Evolutionary conservation across 169 alveolate genomes (phyloP).

Genomic region (Eimeria praecox): DNA sequence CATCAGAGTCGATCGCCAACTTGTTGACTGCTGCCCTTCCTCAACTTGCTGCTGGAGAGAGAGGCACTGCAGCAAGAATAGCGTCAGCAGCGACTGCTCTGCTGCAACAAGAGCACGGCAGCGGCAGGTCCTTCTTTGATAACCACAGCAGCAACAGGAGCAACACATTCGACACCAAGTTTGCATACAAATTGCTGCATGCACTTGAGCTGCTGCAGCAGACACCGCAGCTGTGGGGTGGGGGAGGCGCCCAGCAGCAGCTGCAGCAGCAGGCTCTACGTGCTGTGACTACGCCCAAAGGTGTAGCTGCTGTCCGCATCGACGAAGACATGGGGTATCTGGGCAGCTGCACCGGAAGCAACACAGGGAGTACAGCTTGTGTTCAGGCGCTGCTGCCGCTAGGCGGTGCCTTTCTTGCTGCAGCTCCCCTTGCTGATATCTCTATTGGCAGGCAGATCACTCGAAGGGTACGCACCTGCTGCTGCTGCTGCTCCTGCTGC

Average conservation of each 20-base stretch:
- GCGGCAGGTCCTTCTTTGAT: slow-evolving; percentile 30
- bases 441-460: slow-evolving; percentile 38
- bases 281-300: slow-evolving; percentile 9
- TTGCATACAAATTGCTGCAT: slow-evolving; percentile 53
- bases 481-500: slow-evolving; percentile 5
- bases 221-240: slow-evolving; percentile 73
- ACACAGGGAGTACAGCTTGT: slow-evolving; percentile 53
- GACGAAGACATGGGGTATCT: neutral
- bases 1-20: neutral
- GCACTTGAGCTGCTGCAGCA: slow-evolving; percentile 72
- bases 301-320: slow-evolving; percentile 45
- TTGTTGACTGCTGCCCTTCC: slow-evolving; percentile 29
- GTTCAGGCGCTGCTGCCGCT: slow-evolving; percentile 44
- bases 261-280: slow-evolving; percentile 13
- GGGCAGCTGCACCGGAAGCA: slow-evolving; percentile 42
- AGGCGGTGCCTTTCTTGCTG: slow-evolving; percentile 20
- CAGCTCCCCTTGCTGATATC: slow-evolving; percentile 35
- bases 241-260: slow-evolving; percentile 71
- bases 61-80: slow-evolving; percentile 12
- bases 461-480: slow-evolving; percentile 17
- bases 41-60: slow-evolving; percentile 64
- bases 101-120: slow-evolving; percentile 2
- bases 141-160: slow-evolving; percentile 15
- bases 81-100: neutral
- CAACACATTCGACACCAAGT: slow-evolving; percentile 13